Evolutionary conservation across 805 yeast species (phyloP).

Genomic region (Ogataea philodendri): DNA sequence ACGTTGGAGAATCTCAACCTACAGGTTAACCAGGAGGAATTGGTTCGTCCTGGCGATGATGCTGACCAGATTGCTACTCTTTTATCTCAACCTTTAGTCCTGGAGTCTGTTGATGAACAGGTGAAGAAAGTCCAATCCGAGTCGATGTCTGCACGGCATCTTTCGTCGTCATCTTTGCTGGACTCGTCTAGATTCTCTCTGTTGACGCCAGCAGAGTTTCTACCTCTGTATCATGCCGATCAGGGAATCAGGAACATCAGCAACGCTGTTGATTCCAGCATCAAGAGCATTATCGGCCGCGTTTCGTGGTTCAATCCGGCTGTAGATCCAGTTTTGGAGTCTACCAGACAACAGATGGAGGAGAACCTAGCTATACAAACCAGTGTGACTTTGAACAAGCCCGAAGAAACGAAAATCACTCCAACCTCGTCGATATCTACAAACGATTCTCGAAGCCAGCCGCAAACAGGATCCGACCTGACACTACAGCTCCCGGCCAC

Average conservation of each 20-base stretch:
- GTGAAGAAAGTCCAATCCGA: slow-evolving; percentile 16
- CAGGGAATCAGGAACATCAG: slow-evolving; percentile 37
- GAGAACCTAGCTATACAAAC: slow-evolving; percentile 30
- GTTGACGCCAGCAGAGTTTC: slow-evolving; percentile 23
- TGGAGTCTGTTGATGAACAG: slow-evolving; percentile 31
- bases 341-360: slow-evolving; percentile 30
- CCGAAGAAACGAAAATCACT: slow-evolving; percentile 25
- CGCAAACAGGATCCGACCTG: slow-evolving; percentile 11
- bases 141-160: slow-evolving; percentile 3
- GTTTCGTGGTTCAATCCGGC: slow-evolving; percentile 31
- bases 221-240: slow-evolving; percentile 34
- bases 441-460: slow-evolving; percentile 15
- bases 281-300: slow-evolving; percentile 33
- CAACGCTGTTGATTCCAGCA: slow-evolving; percentile 36
- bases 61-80: background rate
- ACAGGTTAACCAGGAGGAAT: slow-evolving; percentile 14
- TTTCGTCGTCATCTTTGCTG: slow-evolving; percentile 12
- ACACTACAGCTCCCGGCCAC: slow-evolving; percentile 11
- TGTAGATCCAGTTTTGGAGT: slow-evolving; percentile 19
- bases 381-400: slow-evolving; percentile 3
- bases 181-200: slow-evolving; percentile 17
- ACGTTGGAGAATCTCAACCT: slow-evolving; percentile 32
- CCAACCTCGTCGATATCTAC: slow-evolving; percentile 34
- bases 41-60: background rate
- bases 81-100: slow-evolving; percentile 24